Evolutionary conservation across 202 grass and related monocot genomes (phyloP).

Genomic region (Zizania palustris): DNA sequence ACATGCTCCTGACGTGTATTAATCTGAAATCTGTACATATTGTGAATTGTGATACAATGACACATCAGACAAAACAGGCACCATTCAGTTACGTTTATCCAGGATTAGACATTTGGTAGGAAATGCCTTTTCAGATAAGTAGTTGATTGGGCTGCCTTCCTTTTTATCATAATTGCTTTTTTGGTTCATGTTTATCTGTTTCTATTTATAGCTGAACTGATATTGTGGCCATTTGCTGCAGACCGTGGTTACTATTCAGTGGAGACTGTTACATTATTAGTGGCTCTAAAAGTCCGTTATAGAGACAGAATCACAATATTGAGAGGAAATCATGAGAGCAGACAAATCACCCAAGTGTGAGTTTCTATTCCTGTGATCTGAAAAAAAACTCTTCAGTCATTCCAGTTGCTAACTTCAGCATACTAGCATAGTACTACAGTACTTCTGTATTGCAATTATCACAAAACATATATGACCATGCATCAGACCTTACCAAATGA

Average conservation of each 20-base stretch:
- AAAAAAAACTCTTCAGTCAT: constrained; percentile 21
- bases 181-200: constrained; percentile 21
- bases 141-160: constrained; percentile 15
- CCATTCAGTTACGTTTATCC: neutral
- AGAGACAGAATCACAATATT: constrained; percentile 89
- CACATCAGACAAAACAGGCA: neutral
- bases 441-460: constrained; percentile 20
- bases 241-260: constrained; percentile 87
- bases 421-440: no score
- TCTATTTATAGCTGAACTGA: constrained; percentile 24
- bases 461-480: constrained; percentile 22
- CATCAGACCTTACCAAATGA: constrained; percentile 1
- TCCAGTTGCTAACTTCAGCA: constrained; percentile 34
- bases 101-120: neutral
- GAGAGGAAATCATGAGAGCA: constrained; percentile 82
- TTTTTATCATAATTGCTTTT: constrained; percentile 35
- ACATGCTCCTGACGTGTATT: constrained; percentile 1
- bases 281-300: constrained; percentile 75
- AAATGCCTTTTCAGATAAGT: constrained; percentile 12
- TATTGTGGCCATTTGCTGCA: constrained; percentile 45
- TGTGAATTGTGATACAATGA: neutral
- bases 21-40: constrained; percentile 15
- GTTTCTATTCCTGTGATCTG: constrained; percentile 39
- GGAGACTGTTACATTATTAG: constrained; percentile 68
- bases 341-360: constrained; percentile 90